Conservation (phyloP, 2,329 filamentous ascomycete genomes). For the Pseudogymnoascus sp. region DNA sequence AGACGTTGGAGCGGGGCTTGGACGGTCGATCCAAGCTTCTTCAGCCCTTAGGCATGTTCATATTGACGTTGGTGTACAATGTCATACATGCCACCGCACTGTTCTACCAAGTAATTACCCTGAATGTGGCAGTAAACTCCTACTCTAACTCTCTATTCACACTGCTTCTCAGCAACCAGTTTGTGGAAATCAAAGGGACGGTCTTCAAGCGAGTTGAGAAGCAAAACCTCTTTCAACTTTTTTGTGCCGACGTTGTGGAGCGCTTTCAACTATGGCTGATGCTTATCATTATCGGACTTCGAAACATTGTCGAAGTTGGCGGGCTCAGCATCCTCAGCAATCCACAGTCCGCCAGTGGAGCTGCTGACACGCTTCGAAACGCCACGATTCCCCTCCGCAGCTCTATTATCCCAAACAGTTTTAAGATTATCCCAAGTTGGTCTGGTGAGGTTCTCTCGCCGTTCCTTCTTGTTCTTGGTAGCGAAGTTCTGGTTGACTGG, state of each 20-base stretch:
- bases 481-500: conserved; percentile 94
- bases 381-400: conserved; percentile 54
- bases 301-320: conserved; percentile 93
- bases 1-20: conserved; percentile 79
- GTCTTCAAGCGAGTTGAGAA: conserved; percentile 99
- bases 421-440: conserved; percentile 80
- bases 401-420: conserved; percentile 79
- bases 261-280: conserved; percentile 97
- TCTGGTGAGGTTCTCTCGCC: conserved; percentile 84
- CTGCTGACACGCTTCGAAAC: conserved; percentile 38
- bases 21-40: conserved; percentile 87
- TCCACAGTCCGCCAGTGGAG: conserved; percentile 40
- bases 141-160: conserved; percentile 95
- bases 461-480: conserved; percentile 87
- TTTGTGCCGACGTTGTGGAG: conserved; percentile 93
- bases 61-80: conserved; percentile 79
- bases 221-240: conserved; percentile 92
- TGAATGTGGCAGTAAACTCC: conserved; percentile 97
- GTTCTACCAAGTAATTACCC: conserved; percentile 94
- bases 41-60: conserved; percentile 82
- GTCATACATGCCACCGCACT: conserved; percentile 77
- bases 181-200: conserved; percentile 96
- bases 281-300: conserved; percentile 88
- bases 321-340: conserved; percentile 53
- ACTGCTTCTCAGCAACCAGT: conserved; percentile 90